Base-by-base conservation (phyloP, 2,329 filamentous ascomycete genomes). In the Hymenoscyphus salicellus region DNA sequence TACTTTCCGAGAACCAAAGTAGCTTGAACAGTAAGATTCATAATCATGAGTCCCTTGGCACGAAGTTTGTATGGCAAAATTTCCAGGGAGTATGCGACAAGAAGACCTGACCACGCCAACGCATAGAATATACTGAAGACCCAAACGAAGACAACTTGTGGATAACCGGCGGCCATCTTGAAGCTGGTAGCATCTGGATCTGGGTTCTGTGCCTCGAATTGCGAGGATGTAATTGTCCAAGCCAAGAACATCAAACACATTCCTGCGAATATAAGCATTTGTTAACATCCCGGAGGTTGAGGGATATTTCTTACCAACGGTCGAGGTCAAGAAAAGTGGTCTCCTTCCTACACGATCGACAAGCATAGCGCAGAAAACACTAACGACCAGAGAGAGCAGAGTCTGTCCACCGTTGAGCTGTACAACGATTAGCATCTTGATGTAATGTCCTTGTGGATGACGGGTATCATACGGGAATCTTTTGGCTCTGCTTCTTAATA, bases 1-100 rank as follows among this genome's bases (percentile, higher is more conserved):
- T 79, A 86, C 79, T 86, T 84, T 72, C 84, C 83, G 66, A 89
- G 80, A 60, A 86, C 84, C 43, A 89, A 77, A 36, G 86, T 80
- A 57, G 84, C 84, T 75, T 89, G 85, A 26, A 89, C 81, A 23
- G 82, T 83, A 60, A 89, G 81, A 74, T 88, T 88, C 83, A 88
- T 86, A 69, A 89, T 80, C 80, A 84, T 85, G 79, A 86, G 66
- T 57, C 73, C 74, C 69, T 75, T 75, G 14, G 74, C 74, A 66
- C 73, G 68, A 20, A 83, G 78, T 72, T 79, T 79, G 77, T 82
- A 83, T 6, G 81, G 81, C 64, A 83, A 76, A 66, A 83, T 79
- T 74, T 83, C 81, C 65, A 83, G 79, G 52, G 80, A 75, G 71
- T 83, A 87, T 62, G 81, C 82, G 67, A 86, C 79, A 26, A 86